phyloP scores from a whole-genome alignment of 257 asterid species.

The Gynochthodes officinalis region DNA sequence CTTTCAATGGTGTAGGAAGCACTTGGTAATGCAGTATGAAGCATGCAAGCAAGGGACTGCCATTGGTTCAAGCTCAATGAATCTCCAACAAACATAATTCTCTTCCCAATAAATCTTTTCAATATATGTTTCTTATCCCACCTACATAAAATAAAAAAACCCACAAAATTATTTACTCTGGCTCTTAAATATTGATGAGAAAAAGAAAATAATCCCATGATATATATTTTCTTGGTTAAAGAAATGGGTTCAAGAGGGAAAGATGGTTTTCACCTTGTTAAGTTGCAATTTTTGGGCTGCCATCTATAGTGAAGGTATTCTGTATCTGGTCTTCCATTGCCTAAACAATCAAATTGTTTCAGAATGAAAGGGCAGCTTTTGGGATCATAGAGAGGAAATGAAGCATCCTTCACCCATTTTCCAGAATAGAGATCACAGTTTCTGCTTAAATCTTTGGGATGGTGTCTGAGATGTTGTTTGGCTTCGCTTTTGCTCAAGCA shows the following conservation, averaged over 20 bases:
- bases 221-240: too few species aligned
- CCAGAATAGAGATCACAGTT: constrained; percentile 27
- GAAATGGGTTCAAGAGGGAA: too few species aligned
- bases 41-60: constrained; percentile 44
- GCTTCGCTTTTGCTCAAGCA: neutral
- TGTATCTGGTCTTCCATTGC: constrained; percentile 29
- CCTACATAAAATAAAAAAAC: constrained; percentile 8
- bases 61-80: constrained; percentile 36
- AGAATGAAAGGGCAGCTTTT: constrained; percentile 27
- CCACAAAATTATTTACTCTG: too few species aligned
- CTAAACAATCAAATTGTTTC: constrained; percentile 24
- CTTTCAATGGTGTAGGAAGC: constrained; percentile 9
- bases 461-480: neutral
- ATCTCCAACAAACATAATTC: constrained; percentile 38
- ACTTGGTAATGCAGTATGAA: constrained; percentile 23
- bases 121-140: constrained; percentile 21
- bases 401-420: constrained; percentile 30
- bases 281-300: constrained; percentile 29
- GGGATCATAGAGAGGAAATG: constrained; percentile 29
- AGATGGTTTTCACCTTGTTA: constrained; percentile 29
- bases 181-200: too few species aligned
- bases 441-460: neutral
- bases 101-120: constrained; percentile 19
- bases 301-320: constrained; percentile 30
- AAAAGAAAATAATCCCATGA: too few species aligned